phyloP scores from a whole-genome alignment of 2,329 filamentous ascomycete genomes.

The Apiospora saccharicola region DNA sequence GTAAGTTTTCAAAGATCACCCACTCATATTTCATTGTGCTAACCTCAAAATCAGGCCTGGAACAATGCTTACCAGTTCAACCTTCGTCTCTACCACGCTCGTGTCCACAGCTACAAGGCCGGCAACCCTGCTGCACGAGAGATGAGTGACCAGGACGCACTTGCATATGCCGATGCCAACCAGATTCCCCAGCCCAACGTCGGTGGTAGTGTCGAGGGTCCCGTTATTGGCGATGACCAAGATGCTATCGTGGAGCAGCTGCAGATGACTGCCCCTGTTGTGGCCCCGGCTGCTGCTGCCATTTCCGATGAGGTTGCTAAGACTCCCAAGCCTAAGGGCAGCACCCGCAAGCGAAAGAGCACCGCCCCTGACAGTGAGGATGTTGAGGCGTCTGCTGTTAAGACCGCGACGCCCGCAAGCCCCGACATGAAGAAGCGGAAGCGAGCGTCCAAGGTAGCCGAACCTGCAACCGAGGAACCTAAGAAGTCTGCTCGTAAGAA shows the following conservation, averaged over 20 bases:
- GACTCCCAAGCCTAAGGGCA: slow-evolving; percentile 62
- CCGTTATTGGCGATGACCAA: slow-evolving; percentile 56
- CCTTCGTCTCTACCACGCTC: slow-evolving; percentile 69
- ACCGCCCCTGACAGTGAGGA: slow-evolving; percentile 52
- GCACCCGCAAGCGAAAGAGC: slow-evolving; percentile 64
- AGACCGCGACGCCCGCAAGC: slow-evolving; percentile 55
- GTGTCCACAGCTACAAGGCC: slow-evolving; percentile 69
- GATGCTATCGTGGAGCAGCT: slow-evolving; percentile 68
- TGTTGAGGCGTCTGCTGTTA: slow-evolving; percentile 47
- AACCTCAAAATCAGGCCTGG: slow-evolving; percentile 54
- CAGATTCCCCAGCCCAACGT: slow-evolving; percentile 57
- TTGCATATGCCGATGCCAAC: slow-evolving; percentile 66
- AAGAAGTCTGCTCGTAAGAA: slow-evolving; percentile 69
- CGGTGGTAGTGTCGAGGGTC: slow-evolving; percentile 41
- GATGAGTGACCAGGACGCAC: slow-evolving; percentile 68
- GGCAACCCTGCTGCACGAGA: slow-evolving; percentile 65
- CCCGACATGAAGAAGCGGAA: slow-evolving; percentile 69
- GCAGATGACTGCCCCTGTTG: slow-evolving; percentile 48
- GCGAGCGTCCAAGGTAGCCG: slow-evolving; percentile 63
- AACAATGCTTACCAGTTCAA: slow-evolving; percentile 74
- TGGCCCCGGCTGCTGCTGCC: slow-evolving; percentile 40
- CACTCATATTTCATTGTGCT: background rate
- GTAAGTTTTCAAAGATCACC: slow-evolving; percentile 41
- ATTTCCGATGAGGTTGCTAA: slow-evolving; percentile 54
- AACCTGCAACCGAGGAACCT: slow-evolving; percentile 61